These are phyloP conservation scores for Raffaelea deltoideospora DNA, from an alignment of 2,329 filamentous ascomycete species.

Conservation along the genomic window DNA sequence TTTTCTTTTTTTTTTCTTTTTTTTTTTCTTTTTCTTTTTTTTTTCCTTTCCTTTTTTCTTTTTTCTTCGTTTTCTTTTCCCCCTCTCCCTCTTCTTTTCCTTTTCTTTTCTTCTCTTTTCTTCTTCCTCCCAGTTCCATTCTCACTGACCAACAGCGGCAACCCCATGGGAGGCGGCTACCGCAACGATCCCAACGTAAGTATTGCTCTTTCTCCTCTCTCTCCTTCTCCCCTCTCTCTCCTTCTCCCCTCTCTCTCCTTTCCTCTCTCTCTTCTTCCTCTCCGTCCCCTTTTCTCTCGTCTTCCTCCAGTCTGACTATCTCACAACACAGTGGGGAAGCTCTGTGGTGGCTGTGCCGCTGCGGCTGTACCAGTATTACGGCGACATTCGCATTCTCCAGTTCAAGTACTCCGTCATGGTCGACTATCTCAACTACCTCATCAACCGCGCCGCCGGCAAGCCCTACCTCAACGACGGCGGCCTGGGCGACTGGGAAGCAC, in stretches of 20 bases:
- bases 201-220: neutral
- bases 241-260: neutral
- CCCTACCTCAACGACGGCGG: too few species aligned
- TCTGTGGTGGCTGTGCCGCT: too few species aligned
- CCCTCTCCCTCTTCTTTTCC: neutral
- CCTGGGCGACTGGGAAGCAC: too few species aligned
- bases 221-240: neutral
- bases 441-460: conserved; percentile 27
- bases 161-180: too few species aligned
- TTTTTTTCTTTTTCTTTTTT: neutral
- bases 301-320: conserved; percentile 16
- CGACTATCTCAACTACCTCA: conserved; percentile 39
- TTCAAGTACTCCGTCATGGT: conserved; percentile 44
- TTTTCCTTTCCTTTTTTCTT: conserved; percentile 10
- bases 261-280: neutral
- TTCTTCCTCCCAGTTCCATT: too few species aligned
- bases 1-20: neutral
- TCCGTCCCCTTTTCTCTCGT: neutral
- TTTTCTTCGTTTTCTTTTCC: neutral
- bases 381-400: conserved; percentile 46
- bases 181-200: too few species aligned
- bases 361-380: too few species aligned
- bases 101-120: neutral
- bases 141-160: too few species aligned
- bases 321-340: neutral